Evolutionary conservation across 164 flowering plant genomes (phyloP), one percentile per base, ranked within the genome.

Genomic region (Macadamia tetraphylla): DNA sequence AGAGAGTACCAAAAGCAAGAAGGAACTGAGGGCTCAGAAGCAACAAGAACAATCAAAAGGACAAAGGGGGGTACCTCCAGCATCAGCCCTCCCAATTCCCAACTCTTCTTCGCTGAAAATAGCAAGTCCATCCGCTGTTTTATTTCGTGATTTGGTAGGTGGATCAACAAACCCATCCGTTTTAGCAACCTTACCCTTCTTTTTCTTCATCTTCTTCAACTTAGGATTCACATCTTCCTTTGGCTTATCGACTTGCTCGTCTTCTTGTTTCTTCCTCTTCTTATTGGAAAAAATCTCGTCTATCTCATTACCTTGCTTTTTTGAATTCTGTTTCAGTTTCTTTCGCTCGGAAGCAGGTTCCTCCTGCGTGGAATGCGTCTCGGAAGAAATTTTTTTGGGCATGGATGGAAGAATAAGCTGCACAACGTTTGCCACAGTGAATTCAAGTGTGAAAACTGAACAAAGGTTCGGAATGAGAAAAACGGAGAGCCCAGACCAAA

Each of bases 31-130:
- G 15, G 30, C 69, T 83, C 78, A 86, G 56, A 88, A 86, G 67
- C 92, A 88, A 73, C 92, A 88, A 63, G 78, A 74, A 74, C 92
- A 88, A 70, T 88, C 90, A 74, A 86, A 88, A 48, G 92, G 92
- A 64, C 92, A 88, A 62, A 86, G 81, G 6, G 72, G 74, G 23
- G 92, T 86, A 61, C 85, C 84, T 58, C 90, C 90, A 66, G 88
- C 85, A 71, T 83, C 77, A 9, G 79, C 55, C 29, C 78, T 83
- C 23, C 75, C 83, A 63, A 88, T 14, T 11, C 92, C 87, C 67
- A 88, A 51, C 67, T 88, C 90, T 40, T 86, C 92, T 59, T 82
- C 88, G 29, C 23, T 72, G 69, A 79, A 88, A 14, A 88, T 35
- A 4, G 75, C 18, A 1, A 86, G 65, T 48, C 92, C 90, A 74